Base-by-base conservation (phyloP, 352 stramenopile species). In the Globisporangium alternatum region DNA sequence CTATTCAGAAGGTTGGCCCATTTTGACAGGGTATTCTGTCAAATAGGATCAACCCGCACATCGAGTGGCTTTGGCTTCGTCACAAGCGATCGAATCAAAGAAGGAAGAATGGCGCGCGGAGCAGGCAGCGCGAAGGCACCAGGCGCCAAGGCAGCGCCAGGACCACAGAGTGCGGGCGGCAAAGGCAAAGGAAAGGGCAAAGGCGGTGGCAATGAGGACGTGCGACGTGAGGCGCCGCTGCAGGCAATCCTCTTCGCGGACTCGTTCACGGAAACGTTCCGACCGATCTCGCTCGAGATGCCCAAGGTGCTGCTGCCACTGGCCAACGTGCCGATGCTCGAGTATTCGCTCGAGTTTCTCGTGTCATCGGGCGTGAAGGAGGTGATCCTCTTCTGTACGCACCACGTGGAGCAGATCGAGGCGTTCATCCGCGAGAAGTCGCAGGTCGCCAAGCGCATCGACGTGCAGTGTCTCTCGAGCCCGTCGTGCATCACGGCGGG, bases 291-390 rank as follows among this genome's bases (percentile, higher is more conserved):
- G 57, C 70, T 91, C n/a, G 66, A 83, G 45, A 70, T 76, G 57
- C 94, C 95, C 39, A 98, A 99, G 75, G 86, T 98, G 22, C 72
- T 99, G 22, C 91, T 98, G 44, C 96, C 97, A 15, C 78, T 99
- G 33, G 97, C 96, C 55, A 99, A 99, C 80, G 90, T 99, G 15
- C 88, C 96, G 0, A 92, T 99, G 77, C 80, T 99, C 62, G 95
- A 99, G 74, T 99, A 99, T 75, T 89, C 95, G 53, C 86, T 99
- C 47, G 97, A 99, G 76, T 98, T 99, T 67, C 82, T 99, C 13
- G 91, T 88, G 25, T 85, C 88, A 17, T 89, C 93, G 21, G 96
- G 95, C 64, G 95, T 99, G 3, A 76, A 98, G 49, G 95, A 99
- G 72, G 84, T 99, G 6, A 89, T 99, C 68, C 77, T 99, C 19